Evolutionary conservation across 441 rosid species (phyloP).

Genomic region (Capsella rubella): DNA sequence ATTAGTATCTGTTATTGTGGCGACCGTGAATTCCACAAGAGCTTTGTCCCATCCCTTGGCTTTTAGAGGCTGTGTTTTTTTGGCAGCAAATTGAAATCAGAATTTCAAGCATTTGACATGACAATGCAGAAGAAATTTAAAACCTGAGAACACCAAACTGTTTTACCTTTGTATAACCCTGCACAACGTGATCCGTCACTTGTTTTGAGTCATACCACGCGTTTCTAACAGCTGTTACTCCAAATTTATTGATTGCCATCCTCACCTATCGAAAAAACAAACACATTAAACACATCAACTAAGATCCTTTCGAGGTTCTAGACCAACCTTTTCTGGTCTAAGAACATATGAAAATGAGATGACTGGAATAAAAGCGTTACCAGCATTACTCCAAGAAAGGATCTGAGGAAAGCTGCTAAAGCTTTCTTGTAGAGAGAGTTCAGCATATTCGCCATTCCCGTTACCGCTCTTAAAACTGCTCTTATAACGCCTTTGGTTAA

Average conservation of each 20-base stretch:
- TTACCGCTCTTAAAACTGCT: conserved; percentile 48
- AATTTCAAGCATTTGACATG: not conserved
- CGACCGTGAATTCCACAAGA: conserved; percentile 46
- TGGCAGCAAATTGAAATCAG: not conserved
- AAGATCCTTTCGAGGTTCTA: conserved; percentile 24
- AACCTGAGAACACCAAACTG: not conserved
- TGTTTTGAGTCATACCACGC: conserved; percentile 82
- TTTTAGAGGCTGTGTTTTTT: conserved; percentile 42
- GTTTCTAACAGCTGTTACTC: conserved; percentile 65
- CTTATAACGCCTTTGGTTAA: conserved; percentile 43
- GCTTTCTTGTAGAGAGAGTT: conserved; percentile 66
- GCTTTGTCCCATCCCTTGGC: conserved; percentile 52
- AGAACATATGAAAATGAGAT: conserved; percentile 25
- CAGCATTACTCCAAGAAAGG: conserved; percentile 77
- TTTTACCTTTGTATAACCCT: conserved; percentile 85
- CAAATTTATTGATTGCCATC: conserved; percentile 72
- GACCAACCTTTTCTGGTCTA: conserved; percentile 1
- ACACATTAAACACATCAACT: conserved; percentile 24
- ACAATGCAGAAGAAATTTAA: not conserved
- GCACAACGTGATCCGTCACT: conserved; percentile 58
- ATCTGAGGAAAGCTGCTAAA: conserved; percentile 63
- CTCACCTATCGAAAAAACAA: conserved; percentile 56
- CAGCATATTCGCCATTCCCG: conserved; percentile 59
- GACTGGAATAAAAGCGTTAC: conserved; percentile 45
- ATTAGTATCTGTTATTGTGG: conserved; percentile 44